Conservation (phyloP, 2,329 filamentous ascomycete genomes). For the Hypocrella siamensis region DNA sequence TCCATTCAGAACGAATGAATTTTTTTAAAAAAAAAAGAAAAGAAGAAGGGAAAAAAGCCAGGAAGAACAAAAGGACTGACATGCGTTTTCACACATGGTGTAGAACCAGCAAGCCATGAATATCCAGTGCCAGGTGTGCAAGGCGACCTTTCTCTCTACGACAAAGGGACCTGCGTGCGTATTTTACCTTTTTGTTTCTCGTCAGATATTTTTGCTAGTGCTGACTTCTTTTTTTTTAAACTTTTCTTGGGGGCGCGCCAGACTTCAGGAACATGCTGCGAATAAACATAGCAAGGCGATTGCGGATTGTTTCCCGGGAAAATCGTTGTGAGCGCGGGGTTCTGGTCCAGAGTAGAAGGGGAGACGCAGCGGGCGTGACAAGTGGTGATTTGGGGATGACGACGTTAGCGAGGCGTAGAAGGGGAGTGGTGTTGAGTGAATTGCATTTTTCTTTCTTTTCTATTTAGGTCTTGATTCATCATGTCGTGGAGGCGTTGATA, state of each 20-base stretch:
- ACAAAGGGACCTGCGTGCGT: constrained; percentile 55
- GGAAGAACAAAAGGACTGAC: too few relatives aligned
- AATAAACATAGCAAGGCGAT: constrained; percentile 67
- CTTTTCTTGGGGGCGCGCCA: too few relatives aligned
- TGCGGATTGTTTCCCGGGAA: constrained; percentile 53
- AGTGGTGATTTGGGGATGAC: too few relatives aligned
- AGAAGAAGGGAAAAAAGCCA: too few relatives aligned
- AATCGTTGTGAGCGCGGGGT: constrained; percentile 5
- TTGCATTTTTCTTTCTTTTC: too few relatives aligned
- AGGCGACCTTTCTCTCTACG: constrained; percentile 64
- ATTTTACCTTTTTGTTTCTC: background rate
- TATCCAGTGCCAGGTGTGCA: constrained; percentile 65
- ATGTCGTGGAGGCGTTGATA: too few relatives aligned
- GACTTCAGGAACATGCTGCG: constrained; percentile 52
- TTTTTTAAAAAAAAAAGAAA: too few relatives aligned
- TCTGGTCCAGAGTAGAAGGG: background rate
- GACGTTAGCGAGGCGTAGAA: too few relatives aligned
- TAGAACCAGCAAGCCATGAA: constrained; percentile 60
- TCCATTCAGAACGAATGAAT: background rate
- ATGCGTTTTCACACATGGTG: background rate
- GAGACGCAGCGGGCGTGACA: background rate
- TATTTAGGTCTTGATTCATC: too few relatives aligned
- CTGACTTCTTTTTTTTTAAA: too few relatives aligned
- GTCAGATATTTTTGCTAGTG: too few relatives aligned
- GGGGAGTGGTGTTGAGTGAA: too few relatives aligned